Base-by-base conservation (phyloP, 164 flowering plant species). In the Echeveria elegans region DNA sequence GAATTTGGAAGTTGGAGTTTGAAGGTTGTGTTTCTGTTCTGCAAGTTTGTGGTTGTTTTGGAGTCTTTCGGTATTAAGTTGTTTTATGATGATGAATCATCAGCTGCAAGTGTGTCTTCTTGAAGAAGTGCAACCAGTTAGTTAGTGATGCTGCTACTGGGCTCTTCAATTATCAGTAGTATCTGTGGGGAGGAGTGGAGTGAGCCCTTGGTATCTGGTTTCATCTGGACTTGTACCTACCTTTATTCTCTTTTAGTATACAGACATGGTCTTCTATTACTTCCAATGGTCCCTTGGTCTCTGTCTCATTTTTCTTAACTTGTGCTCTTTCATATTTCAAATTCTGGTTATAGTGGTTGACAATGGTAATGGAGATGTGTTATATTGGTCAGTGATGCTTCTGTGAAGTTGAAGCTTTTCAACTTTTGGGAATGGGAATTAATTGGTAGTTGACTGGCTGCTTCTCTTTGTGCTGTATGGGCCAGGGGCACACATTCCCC, bases 231-330 rank as follows among this genome's bases (percentile, higher is more conserved):
- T 53, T 53, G 31, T 53, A 53, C 60, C 60, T 53, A 53, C 60
- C 60, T 10, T 53, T 53, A 53, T 53, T 53, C 60, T 26, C 60
- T 53, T 50, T 53, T 53, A 24, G 60, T 26, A 26, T 53, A 53
- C 60, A 53, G 60, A 53, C 31, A 53, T 53, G 18, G 0, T n/a
- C 56, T 50, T n/a, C 26, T 50, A 21, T 50, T 50, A 50, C n/a
- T 50, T 50, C 26, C 56, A 50, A 8, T 50, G 56, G 56, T 50
- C 26, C 56, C 21, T 50, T 40, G 45, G 8, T 40, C 45, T 14
- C 11, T 7, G 2, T 11, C 15, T 40, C 45, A 40, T 40, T 40
- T 11, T 40, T 40, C 11, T 40, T 40, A 40, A 40, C 45, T 8
- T 40, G 45, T 12, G 37, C 45, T 40, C 15, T 40, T 2, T 8